Base-by-base conservation (phyloP, 805 yeast genomes). In the Saccharomycopsis vini region DNA sequence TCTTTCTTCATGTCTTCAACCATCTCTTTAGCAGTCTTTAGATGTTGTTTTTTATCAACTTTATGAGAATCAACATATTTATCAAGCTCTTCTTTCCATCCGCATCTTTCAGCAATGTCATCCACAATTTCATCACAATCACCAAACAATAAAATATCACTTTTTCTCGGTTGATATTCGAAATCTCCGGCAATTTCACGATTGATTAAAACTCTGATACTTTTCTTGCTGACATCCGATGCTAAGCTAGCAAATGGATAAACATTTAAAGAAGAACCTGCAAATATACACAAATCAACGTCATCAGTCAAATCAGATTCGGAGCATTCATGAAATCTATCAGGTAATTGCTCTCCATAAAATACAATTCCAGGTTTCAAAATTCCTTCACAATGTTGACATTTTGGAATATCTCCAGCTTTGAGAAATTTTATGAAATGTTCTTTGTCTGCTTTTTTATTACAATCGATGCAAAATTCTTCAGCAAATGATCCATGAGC, bases 331-430 rank as follows among this genome's bases (percentile, higher is more conserved):
- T 83, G 89, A 55, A 88, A 85, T 44, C 66, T 63, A 1, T 53
- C 54, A 0, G 97, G 97, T 22, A 90, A 67, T 2, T 79, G 73
- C 59, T 90, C 98, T 3, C 97, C 97, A 63, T 88, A 92, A 56
- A 90, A 90, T 1, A 88, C 95, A 52, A 90, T 92, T 55, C 85
- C 90, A 0, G 97, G 98, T 57, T 90, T 90, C 22, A 92, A 85
- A 24, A 77, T 71, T 0, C 95, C 95, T 3, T 64, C 41, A 55
- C 97, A 90, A 15, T 65, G 55, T 13, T 56, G 50, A 62, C 97
- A 90, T 7, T 57, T 60, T 1, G 81, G 80, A 18, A 75, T 68
- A 2, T 63, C 63, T 1, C 53, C 58, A n/a, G 57, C 53, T 24
- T 53, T 47, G 58, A 59, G 56, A 15, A 46, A 46, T 18, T 40